Percentiles rank a stretch among this genome's conserved stretches.
phyloP scores from a whole-genome alignment of 2,329 filamentous ascomycete species.

The Phaeosphaeriaceae sp. region DNA sequence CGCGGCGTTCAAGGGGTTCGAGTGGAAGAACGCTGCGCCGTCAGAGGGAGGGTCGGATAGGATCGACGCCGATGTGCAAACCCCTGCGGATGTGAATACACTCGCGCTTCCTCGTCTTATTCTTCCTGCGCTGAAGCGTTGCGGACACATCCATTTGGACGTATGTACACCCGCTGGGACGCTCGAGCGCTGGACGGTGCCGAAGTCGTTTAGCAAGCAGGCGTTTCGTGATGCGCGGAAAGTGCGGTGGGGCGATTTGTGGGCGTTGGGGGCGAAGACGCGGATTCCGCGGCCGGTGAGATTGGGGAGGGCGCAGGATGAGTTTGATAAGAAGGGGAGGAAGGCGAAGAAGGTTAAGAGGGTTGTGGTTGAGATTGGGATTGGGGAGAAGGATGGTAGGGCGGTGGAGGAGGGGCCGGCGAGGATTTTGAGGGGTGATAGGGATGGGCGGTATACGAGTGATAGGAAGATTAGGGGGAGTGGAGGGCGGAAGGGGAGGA shows the following conservation, averaged over 20 bases:
- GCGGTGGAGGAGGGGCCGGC: slow-evolving; percentile 28
- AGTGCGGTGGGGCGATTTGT: slow-evolving; percentile 88
- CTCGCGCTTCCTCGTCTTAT: slow-evolving; percentile 80
- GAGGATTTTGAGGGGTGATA: slow-evolving; percentile 31
- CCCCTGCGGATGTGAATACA: slow-evolving; percentile 49
- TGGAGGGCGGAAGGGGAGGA: slow-evolving; percentile 49
- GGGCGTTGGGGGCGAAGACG: slow-evolving; percentile 94
- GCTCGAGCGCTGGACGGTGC: slow-evolving; percentile 93
- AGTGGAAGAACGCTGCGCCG: slow-evolving; percentile 24
- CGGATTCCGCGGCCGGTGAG: slow-evolving; percentile 67
- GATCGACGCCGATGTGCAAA: slow-evolving; percentile 37
- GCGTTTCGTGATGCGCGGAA: slow-evolving; percentile 95
- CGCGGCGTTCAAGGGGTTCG: slow-evolving; percentile 75
- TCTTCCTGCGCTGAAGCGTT: slow-evolving; percentile 82
- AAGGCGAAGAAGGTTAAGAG: slow-evolving; percentile 42
- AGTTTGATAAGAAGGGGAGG: slow-evolving; percentile 50
- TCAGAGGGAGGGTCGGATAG: slow-evolving; percentile 19
- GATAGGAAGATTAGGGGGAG: slow-evolving; percentile 48
- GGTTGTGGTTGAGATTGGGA: slow-evolving; percentile 35
- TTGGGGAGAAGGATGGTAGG: slow-evolving; percentile 32
- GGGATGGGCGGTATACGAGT: slow-evolving; percentile 34
- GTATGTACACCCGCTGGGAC: slow-evolving; percentile 85
- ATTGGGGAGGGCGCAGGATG: slow-evolving; percentile 58
- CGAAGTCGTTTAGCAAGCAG: slow-evolving; percentile 77
- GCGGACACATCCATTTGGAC: slow-evolving; percentile 87